Evolutionary conservation across 129 eudicot species (phyloP).

Genomic region (Flaveria bidentis): DNA sequence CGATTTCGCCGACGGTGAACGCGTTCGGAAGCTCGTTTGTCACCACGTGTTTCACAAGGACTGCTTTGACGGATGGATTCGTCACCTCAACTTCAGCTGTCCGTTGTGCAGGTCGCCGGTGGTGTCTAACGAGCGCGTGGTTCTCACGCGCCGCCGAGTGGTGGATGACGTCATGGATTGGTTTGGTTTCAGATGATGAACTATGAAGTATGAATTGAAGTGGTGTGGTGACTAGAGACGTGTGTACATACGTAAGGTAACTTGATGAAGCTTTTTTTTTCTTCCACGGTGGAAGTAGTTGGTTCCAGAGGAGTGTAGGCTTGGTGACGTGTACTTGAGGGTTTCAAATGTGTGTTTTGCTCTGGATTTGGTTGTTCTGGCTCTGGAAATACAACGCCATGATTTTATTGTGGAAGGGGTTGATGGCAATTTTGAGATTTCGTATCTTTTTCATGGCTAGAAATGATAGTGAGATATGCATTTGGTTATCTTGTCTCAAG

Average conservation of each 20-base stretch:
- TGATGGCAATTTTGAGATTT: slow-evolving; percentile 29
- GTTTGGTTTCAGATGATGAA: slow-evolving; percentile 43
- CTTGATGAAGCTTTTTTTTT: too few species aligned
- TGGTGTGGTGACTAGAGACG: too few species aligned
- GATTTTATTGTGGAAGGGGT: slow-evolving; percentile 14
- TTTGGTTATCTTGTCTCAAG: too few species aligned
- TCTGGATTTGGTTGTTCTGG: slow-evolving; percentile 23
- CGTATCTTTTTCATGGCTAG: neutral
- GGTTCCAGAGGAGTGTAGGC: neutral
- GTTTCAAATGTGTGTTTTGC: neutral
- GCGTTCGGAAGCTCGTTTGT: slow-evolving; percentile 65
- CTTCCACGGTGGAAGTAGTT: slow-evolving; percentile 8
- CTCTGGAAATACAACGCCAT: slow-evolving; percentile 16
- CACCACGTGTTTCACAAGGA: slow-evolving; percentile 78
- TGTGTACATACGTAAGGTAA: too few species aligned
- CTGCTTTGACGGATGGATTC: slow-evolving; percentile 89
- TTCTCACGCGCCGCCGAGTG: slow-evolving; percentile 44
- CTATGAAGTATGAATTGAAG: too few species aligned
- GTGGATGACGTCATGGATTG: slow-evolving; percentile 46
- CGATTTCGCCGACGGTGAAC: slow-evolving; percentile 58
- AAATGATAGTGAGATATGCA: too few species aligned
- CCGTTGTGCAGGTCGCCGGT: slow-evolving; percentile 69
- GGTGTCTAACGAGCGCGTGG: slow-evolving; percentile 54
- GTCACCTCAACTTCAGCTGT: slow-evolving; percentile 60
- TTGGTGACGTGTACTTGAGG: slow-evolving; percentile 14